phyloP scores from a whole-genome alignment of 1,284 basidiomycete species.

The Mycena citricolor region DNA sequence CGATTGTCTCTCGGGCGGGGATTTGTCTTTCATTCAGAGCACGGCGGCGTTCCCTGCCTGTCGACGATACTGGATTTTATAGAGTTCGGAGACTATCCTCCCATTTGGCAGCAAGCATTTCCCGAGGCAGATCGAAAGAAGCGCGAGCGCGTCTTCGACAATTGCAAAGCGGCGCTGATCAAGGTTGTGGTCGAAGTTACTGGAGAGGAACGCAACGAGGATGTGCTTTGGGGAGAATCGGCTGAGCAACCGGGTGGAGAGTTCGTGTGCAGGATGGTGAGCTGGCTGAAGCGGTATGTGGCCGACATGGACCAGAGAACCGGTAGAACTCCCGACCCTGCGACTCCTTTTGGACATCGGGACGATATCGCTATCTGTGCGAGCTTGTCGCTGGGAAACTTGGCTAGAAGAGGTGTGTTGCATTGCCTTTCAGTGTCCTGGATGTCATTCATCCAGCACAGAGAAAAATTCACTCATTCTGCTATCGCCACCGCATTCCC shows the following conservation, averaged over 20 bases:
- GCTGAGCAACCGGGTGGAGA: conserved; percentile 61
- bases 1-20: conserved; percentile 71
- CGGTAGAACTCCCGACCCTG: conserved; percentile 15
- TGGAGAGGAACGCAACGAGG: conserved; percentile 78
- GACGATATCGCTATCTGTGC: conserved; percentile 85
- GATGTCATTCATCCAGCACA: conserved; percentile 32
- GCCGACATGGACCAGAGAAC: conserved; percentile 30
- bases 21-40: conserved; percentile 55
- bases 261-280: conserved; percentile 73
- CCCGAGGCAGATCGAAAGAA: conserved; percentile 46
- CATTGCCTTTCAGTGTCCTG: conserved; percentile 7
- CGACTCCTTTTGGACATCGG: conserved; percentile 36
- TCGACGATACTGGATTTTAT: conserved; percentile 69
- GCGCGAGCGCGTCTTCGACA: conserved; percentile 72
- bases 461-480: conserved; percentile 68
- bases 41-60: conserved; percentile 58
- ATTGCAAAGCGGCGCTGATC: conserved; percentile 82
- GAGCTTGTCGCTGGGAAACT: conserved; percentile 78
- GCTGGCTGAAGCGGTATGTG: conserved; percentile 69
- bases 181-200: conserved; percentile 84
- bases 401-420: conserved; percentile 70
- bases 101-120: conserved; percentile 54
- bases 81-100: conserved; percentile 63
- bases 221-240: conserved; percentile 70
- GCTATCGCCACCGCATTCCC: conserved; percentile 50